phyloP scores from a whole-genome alignment of 2,329 filamentous ascomycete species.

The Colletotrichum phormii region DNA sequence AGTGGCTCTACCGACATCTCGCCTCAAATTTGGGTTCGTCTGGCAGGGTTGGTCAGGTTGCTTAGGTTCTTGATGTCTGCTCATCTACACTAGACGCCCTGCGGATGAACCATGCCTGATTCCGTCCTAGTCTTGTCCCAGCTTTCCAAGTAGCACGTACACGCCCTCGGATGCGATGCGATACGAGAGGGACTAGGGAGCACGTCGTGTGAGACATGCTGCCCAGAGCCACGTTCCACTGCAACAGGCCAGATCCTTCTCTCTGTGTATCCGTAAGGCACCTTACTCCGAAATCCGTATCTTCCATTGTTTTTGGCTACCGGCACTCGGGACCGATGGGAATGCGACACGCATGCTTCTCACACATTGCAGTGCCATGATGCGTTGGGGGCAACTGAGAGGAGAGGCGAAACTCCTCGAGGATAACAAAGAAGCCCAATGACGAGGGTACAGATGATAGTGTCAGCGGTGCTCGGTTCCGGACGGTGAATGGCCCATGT shows the following conservation, averaged over 20 bases:
- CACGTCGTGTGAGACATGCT: slow-evolving; percentile 19
- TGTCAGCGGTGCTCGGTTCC: slow-evolving; percentile 19
- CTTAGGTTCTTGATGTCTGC: neutral
- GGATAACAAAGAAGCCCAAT: neutral
- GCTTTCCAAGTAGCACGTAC: neutral
- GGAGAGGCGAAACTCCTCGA: too few species aligned
- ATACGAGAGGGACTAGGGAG: neutral
- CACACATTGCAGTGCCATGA: neutral
- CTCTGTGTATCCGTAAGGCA: neutral
- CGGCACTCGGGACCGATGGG: neutral
- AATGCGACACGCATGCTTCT: neutral
- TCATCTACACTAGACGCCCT: neutral
- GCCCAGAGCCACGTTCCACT: slow-evolving; percentile 20
- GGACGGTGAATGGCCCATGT: slow-evolving; percentile 26
- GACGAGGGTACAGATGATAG: neutral
- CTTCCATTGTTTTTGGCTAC: neutral
- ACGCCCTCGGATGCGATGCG: neutral
- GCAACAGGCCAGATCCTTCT: slow-evolving; percentile 1
- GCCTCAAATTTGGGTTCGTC: slow-evolving; percentile 2
- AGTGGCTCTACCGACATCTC: neutral
- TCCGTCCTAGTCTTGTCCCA: slow-evolving; percentile 16
- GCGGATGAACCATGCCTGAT: slow-evolving; percentile 5
- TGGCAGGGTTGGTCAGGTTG: neutral
- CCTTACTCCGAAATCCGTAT: neutral
- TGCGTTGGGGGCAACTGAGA: neutral